Conservation (phyloP, 1,139 yeast genomes). For the Protomyces gravidus region DNA sequence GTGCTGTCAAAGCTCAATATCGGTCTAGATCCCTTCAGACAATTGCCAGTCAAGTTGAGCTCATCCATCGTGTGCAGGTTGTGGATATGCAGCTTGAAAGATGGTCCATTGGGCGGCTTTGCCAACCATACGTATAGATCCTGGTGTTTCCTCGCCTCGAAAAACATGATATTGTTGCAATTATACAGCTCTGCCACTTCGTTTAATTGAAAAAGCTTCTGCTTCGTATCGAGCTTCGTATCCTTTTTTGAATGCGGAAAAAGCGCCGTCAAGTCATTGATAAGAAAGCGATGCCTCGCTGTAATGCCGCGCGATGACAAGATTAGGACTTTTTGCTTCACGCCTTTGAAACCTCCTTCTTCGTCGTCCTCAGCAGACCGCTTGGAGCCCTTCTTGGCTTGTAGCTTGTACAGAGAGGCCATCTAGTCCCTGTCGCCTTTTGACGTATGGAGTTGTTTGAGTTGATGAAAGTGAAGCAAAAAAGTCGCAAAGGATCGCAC, state of each 20-base stretch:
- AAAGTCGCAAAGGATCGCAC: not conserved
- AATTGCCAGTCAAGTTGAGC: conserved; percentile 91
- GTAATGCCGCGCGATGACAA: conserved; percentile 92
- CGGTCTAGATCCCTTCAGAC: conserved; percentile 95
- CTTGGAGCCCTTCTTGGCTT: conserved; percentile 16
- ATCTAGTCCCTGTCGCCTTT: not conserved
- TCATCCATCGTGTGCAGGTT: conserved; percentile 95
- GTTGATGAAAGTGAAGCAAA: not conserved
- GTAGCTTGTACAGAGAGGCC: conserved; percentile 27
- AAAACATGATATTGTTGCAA: conserved; percentile 90
- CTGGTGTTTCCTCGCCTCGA: conserved; percentile 94
- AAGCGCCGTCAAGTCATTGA: conserved; percentile 70
- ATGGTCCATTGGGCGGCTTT: conserved; percentile 98
- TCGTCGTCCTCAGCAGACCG: conserved; percentile 36
- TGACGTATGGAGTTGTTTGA: too few species aligned
- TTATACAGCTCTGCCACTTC: conserved; percentile 96
- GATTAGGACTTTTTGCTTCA: conserved; percentile 75
- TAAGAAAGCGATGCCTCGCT: conserved; percentile 81
- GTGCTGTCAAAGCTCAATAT: conserved; percentile 77
- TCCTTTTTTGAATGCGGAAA: conserved; percentile 96
- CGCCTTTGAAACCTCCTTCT: conserved; percentile 42
- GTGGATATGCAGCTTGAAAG: conserved; percentile 86
- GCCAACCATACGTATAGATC: conserved; percentile 93
- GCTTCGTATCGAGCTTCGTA: conserved; percentile 91
- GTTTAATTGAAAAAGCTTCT: conserved; percentile 79